Evolutionary conservation across 257 asterid species (phyloP), one percentile per base, ranked within the genome.

Genomic region (Asclepias syriaca): DNA sequence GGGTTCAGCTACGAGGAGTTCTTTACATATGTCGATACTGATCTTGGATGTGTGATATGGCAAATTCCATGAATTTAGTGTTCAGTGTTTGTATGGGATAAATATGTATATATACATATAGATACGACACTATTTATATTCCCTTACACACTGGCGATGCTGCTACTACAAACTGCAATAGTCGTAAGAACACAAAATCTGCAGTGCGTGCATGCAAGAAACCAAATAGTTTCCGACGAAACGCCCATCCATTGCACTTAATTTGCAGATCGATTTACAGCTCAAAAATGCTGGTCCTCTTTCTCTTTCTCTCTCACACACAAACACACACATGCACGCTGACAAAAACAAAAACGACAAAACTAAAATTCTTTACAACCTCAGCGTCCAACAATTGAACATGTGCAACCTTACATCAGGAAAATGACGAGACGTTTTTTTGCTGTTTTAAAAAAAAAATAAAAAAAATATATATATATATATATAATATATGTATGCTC

Each of bases 311-410:
- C 65, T 12, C 56, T 15, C 19, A 2, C n/a, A 50, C 56, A 12
- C 19, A 15, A 16, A 27, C 9, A 43, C 48, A 43, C 48, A 7
- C 10, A 9, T 8, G 48, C 45, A 45, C 10, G 39, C 24, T 55
- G 58, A 40, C 27, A 50, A 13, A 50, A 50, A 13, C 1, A 50
- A 15, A 50, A 15, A 50, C 55, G 55, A 63, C 66, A 69, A 65
- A 78, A 72, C 80, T 60, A 77, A 77, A 79, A 75, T 78, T 75
- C 88, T 79, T 59, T n/a, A 56, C 32, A 0, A 61, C 40, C 58
- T 72, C 71, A 53, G 51, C 34, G 60, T 46, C 76, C 71, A 22
- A 29, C 76, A 71, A 40, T 12, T 54, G 70, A 70, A 77, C 85
- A 71, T 54, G 70, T 72, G 77, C 85, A 71, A 72, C 75, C 72